Conservation (phyloP, 1,139 yeast species). For the Candida gigantensis region DNA sequence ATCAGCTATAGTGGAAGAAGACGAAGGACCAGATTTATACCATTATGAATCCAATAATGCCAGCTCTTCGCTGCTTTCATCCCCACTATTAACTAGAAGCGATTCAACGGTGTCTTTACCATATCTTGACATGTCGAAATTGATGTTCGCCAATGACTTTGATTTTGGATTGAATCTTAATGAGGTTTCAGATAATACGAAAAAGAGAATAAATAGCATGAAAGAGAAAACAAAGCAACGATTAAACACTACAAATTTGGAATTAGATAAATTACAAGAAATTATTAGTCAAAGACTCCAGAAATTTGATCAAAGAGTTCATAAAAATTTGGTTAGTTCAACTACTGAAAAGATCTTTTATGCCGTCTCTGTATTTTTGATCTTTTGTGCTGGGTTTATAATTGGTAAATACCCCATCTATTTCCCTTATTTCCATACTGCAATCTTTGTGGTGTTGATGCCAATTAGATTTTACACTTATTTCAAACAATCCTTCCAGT, state of each 20-base stretch:
- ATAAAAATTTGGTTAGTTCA: slow-evolving; percentile 51
- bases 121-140: slow-evolving; percentile 39
- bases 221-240: slow-evolving; percentile 36
- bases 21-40: slow-evolving; percentile 2
- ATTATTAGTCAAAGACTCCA: slow-evolving; percentile 43
- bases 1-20: slow-evolving; percentile 11
- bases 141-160: slow-evolving; percentile 42
- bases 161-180: slow-evolving; percentile 47
- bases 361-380: slow-evolving; percentile 66
- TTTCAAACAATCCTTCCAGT: slow-evolving; percentile 76
- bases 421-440: slow-evolving; percentile 77
- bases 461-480: slow-evolving; percentile 86
- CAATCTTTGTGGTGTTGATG: slow-evolving; percentile 61
- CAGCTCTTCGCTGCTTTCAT: slow-evolving; percentile 9
- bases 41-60: slow-evolving; percentile 10
- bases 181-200: slow-evolving; percentile 38
- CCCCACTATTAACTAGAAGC: slow-evolving; percentile 21
- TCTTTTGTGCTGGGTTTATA: slow-evolving; percentile 72
- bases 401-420: slow-evolving; percentile 77
- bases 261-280: slow-evolving; percentile 33
- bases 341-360: slow-evolving; percentile 81
- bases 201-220: slow-evolving; percentile 35
- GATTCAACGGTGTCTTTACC: slow-evolving; percentile 38
- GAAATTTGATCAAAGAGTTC: slow-evolving; percentile 59
- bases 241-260: slow-evolving; percentile 28